A percentile compares a stretch with the other conserved stretches of the same genome.
Evolutionary conservation across 371 early-diverging fungal genomes (phyloP).

Genomic region (Mucor lusitanicus): DNA sequence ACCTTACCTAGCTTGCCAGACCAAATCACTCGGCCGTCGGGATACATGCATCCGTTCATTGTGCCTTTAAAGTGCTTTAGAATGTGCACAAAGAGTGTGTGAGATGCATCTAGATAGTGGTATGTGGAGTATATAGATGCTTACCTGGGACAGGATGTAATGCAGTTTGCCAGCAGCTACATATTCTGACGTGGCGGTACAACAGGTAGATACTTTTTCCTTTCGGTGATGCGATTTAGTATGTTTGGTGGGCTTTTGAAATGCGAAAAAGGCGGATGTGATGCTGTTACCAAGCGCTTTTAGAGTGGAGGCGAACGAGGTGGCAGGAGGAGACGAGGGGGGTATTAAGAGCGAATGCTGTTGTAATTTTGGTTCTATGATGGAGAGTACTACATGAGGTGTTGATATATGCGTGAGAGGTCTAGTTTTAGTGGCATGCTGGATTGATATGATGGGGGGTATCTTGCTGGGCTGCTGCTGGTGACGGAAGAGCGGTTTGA

Average conservation of each 20-base stretch:
- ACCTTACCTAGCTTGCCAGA: slow-evolving; percentile 9
- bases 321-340: slow-evolving; percentile 1
- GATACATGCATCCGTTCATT: slow-evolving; percentile 18
- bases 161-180: slow-evolving; percentile 30
- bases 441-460: not conserved
- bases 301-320: not conserved
- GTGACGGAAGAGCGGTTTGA: not conserved
- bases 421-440: not conserved
- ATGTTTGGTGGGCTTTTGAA: not conserved
- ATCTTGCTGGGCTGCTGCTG: not conserved
- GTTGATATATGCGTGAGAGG: not conserved
- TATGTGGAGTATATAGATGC: not conserved
- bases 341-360: not conserved
- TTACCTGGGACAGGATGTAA: slow-evolving; percentile 22
- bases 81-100: not conserved
- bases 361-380: not conserved
- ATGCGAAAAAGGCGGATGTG: not conserved
- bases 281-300: not conserved
- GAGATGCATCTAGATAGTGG: not conserved
- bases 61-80: slow-evolving; percentile 22
- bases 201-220: not conserved
- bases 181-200: slow-evolving; percentile 16
- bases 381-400: not conserved
- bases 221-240: not conserved
- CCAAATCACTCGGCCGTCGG: slow-evolving; percentile 16